Evolutionary conservation across 1,284 basidiomycete species (phyloP).

Genomic region (Coniferiporia weirii): DNA sequence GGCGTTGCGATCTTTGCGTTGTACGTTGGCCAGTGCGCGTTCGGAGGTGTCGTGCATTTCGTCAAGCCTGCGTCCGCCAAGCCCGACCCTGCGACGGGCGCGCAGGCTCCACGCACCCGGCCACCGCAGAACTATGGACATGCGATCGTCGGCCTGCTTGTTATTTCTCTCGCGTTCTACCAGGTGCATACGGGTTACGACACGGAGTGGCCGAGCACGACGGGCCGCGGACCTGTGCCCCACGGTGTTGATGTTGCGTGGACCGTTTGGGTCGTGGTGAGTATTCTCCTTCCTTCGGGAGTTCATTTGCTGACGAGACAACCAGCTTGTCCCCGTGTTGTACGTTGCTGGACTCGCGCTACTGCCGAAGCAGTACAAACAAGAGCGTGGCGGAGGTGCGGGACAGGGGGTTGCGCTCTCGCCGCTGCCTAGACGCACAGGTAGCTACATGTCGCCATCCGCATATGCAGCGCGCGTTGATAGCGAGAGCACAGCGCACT

Average conservation of each 20-base stretch:
- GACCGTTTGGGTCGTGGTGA: slow-evolving; percentile 49
- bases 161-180: slow-evolving; percentile 46
- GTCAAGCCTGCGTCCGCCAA: slow-evolving; percentile 33
- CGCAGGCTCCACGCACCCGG: slow-evolving; percentile 31
- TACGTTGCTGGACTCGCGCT: slow-evolving; percentile 43
- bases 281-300: slow-evolving; percentile 22
- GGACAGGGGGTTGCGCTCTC: background rate
- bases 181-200: slow-evolving; percentile 47
- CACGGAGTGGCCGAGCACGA: slow-evolving; percentile 41
- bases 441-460: no score
- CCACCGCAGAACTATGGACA: slow-evolving; percentile 57
- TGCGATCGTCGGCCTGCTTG: slow-evolving; percentile 46
- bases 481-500: no score
- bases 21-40: slow-evolving; percentile 49
- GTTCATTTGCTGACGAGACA: slow-evolving; percentile 1
- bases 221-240: slow-evolving; percentile 36
- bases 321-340: slow-evolving; percentile 40
- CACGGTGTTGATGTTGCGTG: slow-evolving; percentile 39
- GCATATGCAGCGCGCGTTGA: no score
- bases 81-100: background rate
- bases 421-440: background rate
- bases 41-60: slow-evolving; percentile 59
- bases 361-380: slow-evolving; percentile 42
- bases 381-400: slow-evolving; percentile 28
- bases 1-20: slow-evolving; percentile 57